Evolutionary conservation across 1,284 basidiomycete species (phyloP).

Genomic region (Tilletia walkeri): DNA sequence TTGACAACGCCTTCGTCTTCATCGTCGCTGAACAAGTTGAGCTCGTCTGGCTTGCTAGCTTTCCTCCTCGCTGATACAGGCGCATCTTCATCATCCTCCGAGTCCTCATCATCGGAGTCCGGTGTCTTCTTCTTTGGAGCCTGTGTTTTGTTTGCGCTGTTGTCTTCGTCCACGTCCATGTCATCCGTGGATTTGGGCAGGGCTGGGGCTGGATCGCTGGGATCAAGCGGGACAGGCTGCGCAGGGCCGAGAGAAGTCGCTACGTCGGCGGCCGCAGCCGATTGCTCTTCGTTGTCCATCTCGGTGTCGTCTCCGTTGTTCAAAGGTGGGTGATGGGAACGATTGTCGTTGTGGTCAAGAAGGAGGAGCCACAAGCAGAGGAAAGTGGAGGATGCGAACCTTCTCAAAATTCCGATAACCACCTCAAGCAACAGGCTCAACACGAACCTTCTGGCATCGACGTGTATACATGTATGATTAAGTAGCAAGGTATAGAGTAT

Average conservation of each 20-base stretch:
- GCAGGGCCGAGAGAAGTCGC: neutral
- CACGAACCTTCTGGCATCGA: no score
- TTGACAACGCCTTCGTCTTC: neutral
- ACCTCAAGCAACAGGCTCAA: no score
- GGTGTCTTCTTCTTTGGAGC: neutral
- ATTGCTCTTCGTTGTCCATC: constrained; percentile 9
- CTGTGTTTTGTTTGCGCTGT: neutral
- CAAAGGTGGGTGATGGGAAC: neutral
- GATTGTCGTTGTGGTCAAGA: neutral
- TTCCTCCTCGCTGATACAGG: neutral
- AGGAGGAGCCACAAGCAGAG: neutral
- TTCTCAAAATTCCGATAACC: neutral
- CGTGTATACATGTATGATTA: no score
- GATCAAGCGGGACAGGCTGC: neutral
- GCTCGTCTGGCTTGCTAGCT: neutral
- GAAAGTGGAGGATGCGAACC: neutral
- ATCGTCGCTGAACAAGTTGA: constrained; percentile 4
- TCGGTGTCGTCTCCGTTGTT: neutral
- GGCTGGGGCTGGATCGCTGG: neutral
- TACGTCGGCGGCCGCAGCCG: neutral
- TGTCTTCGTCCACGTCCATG: constrained; percentile 12
- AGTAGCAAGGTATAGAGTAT: no score
- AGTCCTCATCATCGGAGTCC: neutral
- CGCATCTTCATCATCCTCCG: neutral
- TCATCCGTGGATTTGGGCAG: neutral